These are phyloP conservation scores for Cyclotella kingstonii DNA, from an alignment of 108 stramenopile genomes.

Conservation along the genomic window DNA sequence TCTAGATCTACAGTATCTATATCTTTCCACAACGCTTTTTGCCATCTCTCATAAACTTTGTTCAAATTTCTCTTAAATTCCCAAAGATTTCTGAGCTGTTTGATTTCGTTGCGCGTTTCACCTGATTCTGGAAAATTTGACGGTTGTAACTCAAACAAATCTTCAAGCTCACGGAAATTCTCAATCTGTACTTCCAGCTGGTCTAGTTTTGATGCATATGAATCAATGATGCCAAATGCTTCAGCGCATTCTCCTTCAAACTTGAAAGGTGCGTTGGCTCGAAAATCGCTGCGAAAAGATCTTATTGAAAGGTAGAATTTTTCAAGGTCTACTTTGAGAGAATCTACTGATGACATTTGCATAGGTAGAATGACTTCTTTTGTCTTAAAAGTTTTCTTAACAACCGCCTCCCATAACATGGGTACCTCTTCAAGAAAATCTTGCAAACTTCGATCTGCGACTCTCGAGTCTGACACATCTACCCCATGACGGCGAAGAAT, in stretches of 20 bases:
- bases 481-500: conserved; percentile 79
- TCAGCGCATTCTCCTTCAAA: conserved; percentile 64
- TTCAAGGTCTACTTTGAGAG: conserved; percentile 69
- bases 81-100: conserved; percentile 72
- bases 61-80: conserved; percentile 73
- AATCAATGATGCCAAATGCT: conserved; percentile 68
- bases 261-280: conserved; percentile 76
- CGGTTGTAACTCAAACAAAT: conserved; percentile 85
- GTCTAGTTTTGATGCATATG: conserved; percentile 49
- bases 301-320: conserved; percentile 62
- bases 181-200: conserved; percentile 55
- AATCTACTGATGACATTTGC: conserved; percentile 83
- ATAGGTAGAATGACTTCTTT: conserved; percentile 88
- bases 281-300: conserved; percentile 73
- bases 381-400: conserved; percentile 81
- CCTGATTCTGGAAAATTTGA: conserved; percentile 72
- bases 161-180: conserved; percentile 77
- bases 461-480: conserved; percentile 56
- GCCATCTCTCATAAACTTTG: conserved; percentile 63
- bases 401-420: conserved; percentile 77
- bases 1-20: conserved; percentile 79
- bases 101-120: conserved; percentile 74
- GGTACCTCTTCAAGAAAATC: conserved; percentile 87
- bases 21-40: conserved; percentile 55
- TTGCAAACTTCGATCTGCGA: conserved; percentile 44